These are phyloP conservation scores for Daphne laureola DNA, from an alignment of 441 rosid species.

Conservation along the genomic window DNA sequence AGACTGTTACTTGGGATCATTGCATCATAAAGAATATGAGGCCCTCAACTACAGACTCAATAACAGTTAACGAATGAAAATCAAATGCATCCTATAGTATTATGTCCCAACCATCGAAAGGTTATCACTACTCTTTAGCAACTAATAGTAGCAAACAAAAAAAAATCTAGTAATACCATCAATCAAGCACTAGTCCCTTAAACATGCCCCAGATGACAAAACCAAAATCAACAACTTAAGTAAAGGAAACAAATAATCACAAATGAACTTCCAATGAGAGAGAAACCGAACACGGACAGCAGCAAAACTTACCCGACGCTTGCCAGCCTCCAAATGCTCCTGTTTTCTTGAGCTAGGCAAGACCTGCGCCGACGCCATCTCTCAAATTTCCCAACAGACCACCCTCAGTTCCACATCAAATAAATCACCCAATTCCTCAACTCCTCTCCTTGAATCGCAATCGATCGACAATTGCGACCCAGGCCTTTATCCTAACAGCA, in stretches of 20 bases:
- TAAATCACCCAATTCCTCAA: constrained; percentile 13
- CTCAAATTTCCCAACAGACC: constrained; percentile 17
- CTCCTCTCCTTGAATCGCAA: constrained; percentile 7
- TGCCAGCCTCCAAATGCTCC: constrained; percentile 90
- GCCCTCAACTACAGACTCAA: too few relatives aligned
- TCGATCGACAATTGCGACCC: constrained; percentile 12
- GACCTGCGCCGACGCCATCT: constrained; percentile 92
- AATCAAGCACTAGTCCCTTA: too few relatives aligned
- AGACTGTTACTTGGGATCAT: too few relatives aligned
- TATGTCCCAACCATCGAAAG: too few relatives aligned
- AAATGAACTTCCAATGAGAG: neutral
- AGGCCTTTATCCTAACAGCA: constrained; percentile 2
- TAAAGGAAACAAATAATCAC: neutral
- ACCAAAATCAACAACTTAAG: constrained; percentile 14
- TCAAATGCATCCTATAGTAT: too few relatives aligned
- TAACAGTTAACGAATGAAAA: too few relatives aligned
- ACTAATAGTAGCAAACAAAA: too few relatives aligned
- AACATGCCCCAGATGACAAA: constrained; percentile 3
- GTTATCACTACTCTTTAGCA: too few relatives aligned
- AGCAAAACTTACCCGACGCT: constrained; percentile 61
- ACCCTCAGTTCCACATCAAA: constrained; percentile 23
- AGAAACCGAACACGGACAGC: constrained; percentile 9
- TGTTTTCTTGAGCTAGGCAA: constrained; percentile 66
- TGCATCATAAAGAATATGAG: too few relatives aligned
- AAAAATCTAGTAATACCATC: too few relatives aligned